Base-by-base conservation (phyloP, 495 filamentous ascomycete species). In the Tuber borchii region DNA sequence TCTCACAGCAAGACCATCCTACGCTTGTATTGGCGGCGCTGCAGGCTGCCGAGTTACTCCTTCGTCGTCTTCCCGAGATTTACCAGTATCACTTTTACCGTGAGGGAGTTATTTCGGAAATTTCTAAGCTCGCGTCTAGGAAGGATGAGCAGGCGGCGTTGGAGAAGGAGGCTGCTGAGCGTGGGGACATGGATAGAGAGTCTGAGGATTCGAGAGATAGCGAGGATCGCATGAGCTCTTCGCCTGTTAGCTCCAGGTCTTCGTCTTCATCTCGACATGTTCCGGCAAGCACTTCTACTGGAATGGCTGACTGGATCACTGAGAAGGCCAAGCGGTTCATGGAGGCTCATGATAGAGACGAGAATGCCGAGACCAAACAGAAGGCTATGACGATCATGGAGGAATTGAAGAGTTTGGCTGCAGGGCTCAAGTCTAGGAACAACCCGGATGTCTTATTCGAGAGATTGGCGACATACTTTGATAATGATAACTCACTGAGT, bases 31-130 rank as follows among this genome's bases (percentile, higher is more conserved):
- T 93, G 48, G 90, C 88, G 78, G 95, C 94, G 22, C 86, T 99
- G 26, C 91, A 96, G 79, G 95, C 94, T 68, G 91, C 94, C 1
- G 94, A 98, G 83, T 85, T 98, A 2, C 86, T 99, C 3, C 87
- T 97, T 80, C 90, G 90, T 77, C 91, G 96, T 22, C 84, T 98
- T 17, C 92, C 93, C 70, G 85, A 90, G 42, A 92, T 98, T 46
- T 99, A 99, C 83, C 92, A 92, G 56, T 93, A 97, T 81, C 96
- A 98, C 79, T 97, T 99, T 80, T 95, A 99, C 82, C 92, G 96
- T 8, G 96, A 99, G 84, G 96, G 96, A 56, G 95, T 99, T 31
- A 94, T 99, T 79, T 87, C 92, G 0, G 96, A 98, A 83, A 94
- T 98, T 71, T 84, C 88, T 61, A 96, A 95, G 83, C 85, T 98